These are phyloP conservation scores for Pleurotus ostreatus DNA, from an alignment of 768 basidiomycete genomes.

Conservation along the genomic window DNA sequence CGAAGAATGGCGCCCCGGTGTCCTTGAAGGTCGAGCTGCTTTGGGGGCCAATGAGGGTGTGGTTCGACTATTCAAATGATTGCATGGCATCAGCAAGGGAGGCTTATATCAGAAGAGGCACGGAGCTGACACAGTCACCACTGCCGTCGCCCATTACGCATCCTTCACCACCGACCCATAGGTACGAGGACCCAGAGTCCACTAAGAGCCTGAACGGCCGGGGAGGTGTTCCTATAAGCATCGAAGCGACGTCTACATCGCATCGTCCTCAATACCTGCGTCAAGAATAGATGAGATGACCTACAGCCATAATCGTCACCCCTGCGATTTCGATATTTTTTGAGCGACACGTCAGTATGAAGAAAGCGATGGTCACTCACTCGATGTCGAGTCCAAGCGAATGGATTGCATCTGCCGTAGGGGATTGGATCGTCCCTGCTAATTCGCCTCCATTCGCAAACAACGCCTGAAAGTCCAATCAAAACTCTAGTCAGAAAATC, in stretches of 20 bases:
- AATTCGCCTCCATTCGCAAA: background rate
- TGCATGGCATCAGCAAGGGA: background rate
- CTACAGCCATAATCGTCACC: slow-evolving; percentile 39
- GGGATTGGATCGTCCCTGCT: background rate
- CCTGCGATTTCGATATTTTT: slow-evolving; percentile 16
- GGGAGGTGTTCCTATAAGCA: slow-evolving; percentile 68
- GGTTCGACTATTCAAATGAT: slow-evolving; percentile 24
- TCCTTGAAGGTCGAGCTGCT: slow-evolving; percentile 62
- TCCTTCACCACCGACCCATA: slow-evolving; percentile 58
- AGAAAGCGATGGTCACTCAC: slow-evolving; percentile 29
- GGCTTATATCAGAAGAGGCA: background rate
- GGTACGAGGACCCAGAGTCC: slow-evolving; percentile 69
- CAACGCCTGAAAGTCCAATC: background rate
- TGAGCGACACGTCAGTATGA: background rate
- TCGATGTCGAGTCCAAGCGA: slow-evolving; percentile 71
- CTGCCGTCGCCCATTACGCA: slow-evolving; percentile 38
- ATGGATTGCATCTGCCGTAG: slow-evolving; percentile 25
- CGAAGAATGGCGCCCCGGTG: slow-evolving; percentile 48
- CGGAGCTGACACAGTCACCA: slow-evolving; percentile 26
- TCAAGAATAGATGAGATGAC: background rate
- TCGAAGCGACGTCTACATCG: slow-evolving; percentile 37
- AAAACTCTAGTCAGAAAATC: background rate
- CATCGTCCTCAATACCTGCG: background rate
- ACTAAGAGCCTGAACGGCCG: slow-evolving; percentile 53
- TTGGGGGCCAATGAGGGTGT: slow-evolving; percentile 52